These are phyloP conservation scores for Epichloe gansuensis DNA, from an alignment of 2,329 filamentous ascomycete species.

Conservation along the genomic window DNA sequence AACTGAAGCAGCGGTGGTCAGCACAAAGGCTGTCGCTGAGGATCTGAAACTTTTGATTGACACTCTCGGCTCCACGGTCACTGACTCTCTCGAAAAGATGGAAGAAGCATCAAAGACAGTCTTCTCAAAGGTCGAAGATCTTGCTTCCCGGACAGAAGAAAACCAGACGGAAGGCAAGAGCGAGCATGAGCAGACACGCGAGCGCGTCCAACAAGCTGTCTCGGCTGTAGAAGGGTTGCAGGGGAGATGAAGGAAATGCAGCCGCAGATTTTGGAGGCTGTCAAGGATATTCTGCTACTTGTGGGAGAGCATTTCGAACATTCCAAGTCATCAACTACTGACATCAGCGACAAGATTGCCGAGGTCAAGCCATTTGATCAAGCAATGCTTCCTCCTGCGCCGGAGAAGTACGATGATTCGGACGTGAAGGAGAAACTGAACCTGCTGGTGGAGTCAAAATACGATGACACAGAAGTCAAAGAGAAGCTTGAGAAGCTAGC, in stretches of 20 bases:
- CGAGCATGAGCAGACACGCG: conserved; percentile 73
- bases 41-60: conserved; percentile 81
- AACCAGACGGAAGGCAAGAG: conserved; percentile 59
- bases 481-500: conserved; percentile 41
- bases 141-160: conserved; percentile 64
- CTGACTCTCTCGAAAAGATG: conserved; percentile 76
- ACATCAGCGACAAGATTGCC: conserved; percentile 46
- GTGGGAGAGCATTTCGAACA: conserved; percentile 84
- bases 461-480: conserved; percentile 35
- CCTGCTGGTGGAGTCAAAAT: conserved; percentile 33
- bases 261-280: conserved; percentile 74
- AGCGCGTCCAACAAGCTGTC: conserved; percentile 65
- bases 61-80: conserved; percentile 68
- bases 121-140: conserved; percentile 69
- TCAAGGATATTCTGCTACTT: conserved; percentile 74
- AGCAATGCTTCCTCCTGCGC: conserved; percentile 41
- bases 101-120: conserved; percentile 79
- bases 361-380: conserved; percentile 49
- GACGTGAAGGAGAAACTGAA: conserved; percentile 19
- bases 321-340: conserved; percentile 52
- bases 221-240: conserved; percentile 64
- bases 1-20: conserved; percentile 60
- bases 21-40: conserved; percentile 69
- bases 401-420: conserved; percentile 37
- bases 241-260: conserved; percentile 71